Base-by-base conservation (phyloP, 805 yeast genomes). In the Suhomyces sp. region DNA sequence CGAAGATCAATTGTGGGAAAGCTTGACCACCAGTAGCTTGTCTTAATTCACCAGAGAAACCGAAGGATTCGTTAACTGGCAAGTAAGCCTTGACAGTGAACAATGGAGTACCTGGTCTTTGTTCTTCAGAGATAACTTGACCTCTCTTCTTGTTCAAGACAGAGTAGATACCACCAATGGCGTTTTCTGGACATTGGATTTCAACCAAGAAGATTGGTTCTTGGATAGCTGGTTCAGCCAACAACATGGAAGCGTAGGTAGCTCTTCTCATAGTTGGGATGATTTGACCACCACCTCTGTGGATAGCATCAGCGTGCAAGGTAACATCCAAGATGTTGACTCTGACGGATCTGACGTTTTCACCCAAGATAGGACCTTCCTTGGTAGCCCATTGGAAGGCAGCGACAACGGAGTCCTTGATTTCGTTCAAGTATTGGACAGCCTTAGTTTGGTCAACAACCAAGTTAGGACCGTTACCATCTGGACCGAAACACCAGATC, bases 11-110 rank as follows among this genome's bases (percentile, higher is more conserved):
- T 84, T 93, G 98, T 82, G 99, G 99, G 99, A 93, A 93, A 79
- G 99, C 99, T 86, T 93, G 99, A 81, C 99, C 99, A 89, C 97
- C 97, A 74, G 99, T 93, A 75, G 98, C 97, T 84, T 93, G 97
- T 86, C 99, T 90, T 76, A 93, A 88, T 74, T 92, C 97, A 84
- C 96, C 94, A 71, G 97, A 88, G 97, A 93, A 93, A 88, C 99
- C 99, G 88, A 94, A 93, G 56, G 99, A 93, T 86, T 94, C 99
- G 83, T 93, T 94, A 69, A 93, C 97, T 78, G 99, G 99, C 83
- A 93, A 86, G 96, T 91, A 89, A 71, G 99, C 99, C 90, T 93
- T 94, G 80, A 93, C 96, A 71, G 97, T 91, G 87, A 94, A 94
- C 84, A 94, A 86, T 81, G 99, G 98, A 69, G 99, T 93, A 88